A percentile compares a stretch with the other conserved stretches of the same genome.
These are phyloP conservation scores for Russula sp. DNA, from an alignment of 768 basidiomycete genomes.

Conservation along the genomic window DNA sequence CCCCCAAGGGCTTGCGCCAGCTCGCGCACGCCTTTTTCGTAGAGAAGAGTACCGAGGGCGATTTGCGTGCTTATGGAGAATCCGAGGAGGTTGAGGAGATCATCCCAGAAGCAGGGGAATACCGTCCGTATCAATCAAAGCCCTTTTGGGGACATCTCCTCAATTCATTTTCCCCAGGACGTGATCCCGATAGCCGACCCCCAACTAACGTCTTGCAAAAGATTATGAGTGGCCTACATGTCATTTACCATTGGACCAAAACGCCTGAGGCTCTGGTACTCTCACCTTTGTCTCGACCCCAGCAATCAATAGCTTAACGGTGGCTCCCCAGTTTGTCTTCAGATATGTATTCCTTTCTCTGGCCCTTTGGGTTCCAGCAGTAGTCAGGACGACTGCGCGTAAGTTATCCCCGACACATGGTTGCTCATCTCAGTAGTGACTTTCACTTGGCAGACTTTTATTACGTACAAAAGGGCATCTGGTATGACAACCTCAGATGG, in stretches of 20 bases:
- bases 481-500: conserved; percentile 25
- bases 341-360: conserved; percentile 43
- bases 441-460: conserved; percentile 30
- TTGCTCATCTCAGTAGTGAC: conserved; percentile 3
- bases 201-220: conserved; percentile 38
- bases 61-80: conserved; percentile 27
- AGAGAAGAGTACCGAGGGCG: conserved; percentile 25
- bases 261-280: conserved; percentile 37
- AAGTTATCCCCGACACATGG: conserved; percentile 22
- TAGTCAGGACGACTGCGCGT: conserved; percentile 37
- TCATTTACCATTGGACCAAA: conserved; percentile 33
- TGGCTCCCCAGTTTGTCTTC: conserved; percentile 37
- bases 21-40: conserved; percentile 27
- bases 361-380: conserved; percentile 45
- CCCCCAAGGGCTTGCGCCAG: conserved; percentile 38
- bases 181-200: conserved; percentile 42
- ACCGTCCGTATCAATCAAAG: conserved; percentile 14
- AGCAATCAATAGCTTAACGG: not conserved
- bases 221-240: conserved; percentile 31
- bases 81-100: conserved; percentile 27
- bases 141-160: not conserved
- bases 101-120: conserved; percentile 21
- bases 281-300: not conserved
- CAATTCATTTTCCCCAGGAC: conserved; percentile 24
- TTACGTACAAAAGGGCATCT: conserved; percentile 40